Conservation (phyloP, 306 rosid species). For the Acacia confusa region DNA sequence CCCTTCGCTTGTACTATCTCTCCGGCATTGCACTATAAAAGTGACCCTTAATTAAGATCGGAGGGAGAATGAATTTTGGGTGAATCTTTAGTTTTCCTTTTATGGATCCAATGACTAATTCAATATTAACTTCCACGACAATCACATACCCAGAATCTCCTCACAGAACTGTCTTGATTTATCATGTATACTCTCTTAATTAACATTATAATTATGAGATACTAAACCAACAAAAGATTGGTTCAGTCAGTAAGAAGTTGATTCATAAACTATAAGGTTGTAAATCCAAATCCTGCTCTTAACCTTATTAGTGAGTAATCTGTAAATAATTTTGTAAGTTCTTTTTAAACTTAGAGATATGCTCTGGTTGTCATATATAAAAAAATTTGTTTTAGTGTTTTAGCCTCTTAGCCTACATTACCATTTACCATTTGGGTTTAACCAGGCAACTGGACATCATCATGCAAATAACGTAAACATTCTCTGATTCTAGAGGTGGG, state of each 20-base stretch:
- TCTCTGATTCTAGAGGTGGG: not conserved
- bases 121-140: not conserved
- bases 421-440: not conserved
- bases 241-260: too few relatives aligned
- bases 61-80: not conserved
- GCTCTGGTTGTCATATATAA: fast-evolving
- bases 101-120: not conserved
- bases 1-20: not conserved
- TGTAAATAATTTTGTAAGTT: too few relatives aligned
- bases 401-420: not conserved
- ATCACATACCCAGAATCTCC: not conserved
- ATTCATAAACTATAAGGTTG: too few relatives aligned
- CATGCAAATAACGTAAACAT: not conserved
- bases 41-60: too few relatives aligned
- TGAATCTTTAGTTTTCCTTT: not conserved
- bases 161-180: not conserved
- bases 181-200: not conserved
- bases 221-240: not conserved
- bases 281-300: too few relatives aligned
- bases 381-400: too few relatives aligned
- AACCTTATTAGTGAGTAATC: too few relatives aligned
- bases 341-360: too few relatives aligned
- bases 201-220: not conserved
- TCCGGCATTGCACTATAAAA: too few relatives aligned
- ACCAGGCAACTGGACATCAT: not conserved